Evolutionary conservation across 2,329 filamentous ascomycete genomes (phyloP).

Genomic region (Zymoseptoria ardabiliae): DNA sequence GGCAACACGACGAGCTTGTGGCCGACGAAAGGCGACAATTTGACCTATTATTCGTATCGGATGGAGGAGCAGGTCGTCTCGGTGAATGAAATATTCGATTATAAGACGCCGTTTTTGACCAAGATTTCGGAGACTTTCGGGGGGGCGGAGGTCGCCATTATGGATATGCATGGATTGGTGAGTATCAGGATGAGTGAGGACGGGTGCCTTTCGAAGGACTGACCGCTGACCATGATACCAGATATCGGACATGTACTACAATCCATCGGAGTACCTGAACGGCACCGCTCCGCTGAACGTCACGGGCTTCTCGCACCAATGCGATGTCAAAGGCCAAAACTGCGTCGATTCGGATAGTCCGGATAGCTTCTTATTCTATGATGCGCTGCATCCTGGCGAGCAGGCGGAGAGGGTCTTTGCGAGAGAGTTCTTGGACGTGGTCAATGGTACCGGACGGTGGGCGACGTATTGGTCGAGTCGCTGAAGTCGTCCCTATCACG

Average conservation of each 20-base stretch:
- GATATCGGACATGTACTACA: slow-evolving; percentile 57
- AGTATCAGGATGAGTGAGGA: slow-evolving; percentile 8
- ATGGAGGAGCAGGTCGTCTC: slow-evolving; percentile 47
- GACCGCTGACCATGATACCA: slow-evolving; percentile 18
- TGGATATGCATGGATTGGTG: slow-evolving; percentile 58
- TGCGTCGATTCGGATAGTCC: slow-evolving; percentile 39
- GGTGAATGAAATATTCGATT: slow-evolving; percentile 47
- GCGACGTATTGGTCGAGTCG: slow-evolving; percentile 38
- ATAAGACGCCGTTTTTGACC: slow-evolving; percentile 44
- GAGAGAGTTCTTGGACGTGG: slow-evolving; percentile 48
- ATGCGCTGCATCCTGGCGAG: slow-evolving; percentile 65
- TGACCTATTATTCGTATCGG: slow-evolving; percentile 43
- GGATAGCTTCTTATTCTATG: slow-evolving; percentile 65
- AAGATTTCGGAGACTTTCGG: slow-evolving; percentile 38
- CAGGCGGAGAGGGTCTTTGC: slow-evolving; percentile 54
- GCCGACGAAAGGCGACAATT: slow-evolving; percentile 41
- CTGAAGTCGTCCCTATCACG: no score
- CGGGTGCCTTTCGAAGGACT: not conserved
- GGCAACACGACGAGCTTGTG: slow-evolving; percentile 37
- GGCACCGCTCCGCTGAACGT: slow-evolving; percentile 56
- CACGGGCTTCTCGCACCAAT: slow-evolving; percentile 51
- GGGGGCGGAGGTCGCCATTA: slow-evolving; percentile 55
- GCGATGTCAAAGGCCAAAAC: slow-evolving; percentile 35
- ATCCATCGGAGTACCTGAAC: slow-evolving; percentile 56
- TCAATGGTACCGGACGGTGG: slow-evolving; percentile 43